Evolutionary conservation across 2,329 filamentous ascomycete genomes (phyloP), one percentile per base, ranked within the genome.

Genomic region (Chaetomiaceae sp.): DNA sequence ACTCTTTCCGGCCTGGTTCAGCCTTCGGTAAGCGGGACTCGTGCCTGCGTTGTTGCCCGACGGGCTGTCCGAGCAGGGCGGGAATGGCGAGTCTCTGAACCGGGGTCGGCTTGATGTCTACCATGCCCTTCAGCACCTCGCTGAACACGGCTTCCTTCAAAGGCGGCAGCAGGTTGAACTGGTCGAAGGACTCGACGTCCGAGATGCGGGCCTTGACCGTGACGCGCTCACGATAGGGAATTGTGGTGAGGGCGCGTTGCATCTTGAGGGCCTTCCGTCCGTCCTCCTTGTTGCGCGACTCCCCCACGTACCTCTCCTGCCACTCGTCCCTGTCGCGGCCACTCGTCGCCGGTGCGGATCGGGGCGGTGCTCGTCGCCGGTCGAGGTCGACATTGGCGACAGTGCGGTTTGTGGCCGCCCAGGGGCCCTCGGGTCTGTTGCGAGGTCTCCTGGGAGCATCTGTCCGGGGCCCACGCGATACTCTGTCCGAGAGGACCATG

Each of bases 81-180:
- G 94, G 92, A 53, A 99, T 92, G 1, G 91, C 90, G 48, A 97
- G 79, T 56, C 86, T 82, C 71, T 99, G 94, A 5, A 96, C 86
- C 0, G 94, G 90, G 0, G 92, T 97, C 4, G 94, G 94, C 53
- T 79, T 81, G 56, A 95, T 73, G 59, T 91, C 85, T 9, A 82
- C 76, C 69, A 96, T 75, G 41, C 82, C 86, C 47, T 84, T 81
- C 52, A 99, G 78, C 6, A 85, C 87, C 62, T 96, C 88, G 1
- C 79, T 77, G 56, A 74, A 73, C 34, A 97, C 78, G 10, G 89
- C 87, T 27, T 85, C 77, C 65, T 87, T 82, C 36, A 97, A 72
- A 0, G 75, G 65, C 0, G 89, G 87, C 32, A 95, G 73, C 30
- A 99, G 75, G 37, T 84, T 76, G 63, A 99, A 89, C 61, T 90